Evolutionary conservation across 2,329 filamentous ascomycete genomes (phyloP).

Genomic region (Westerdykella ornata): DNA sequence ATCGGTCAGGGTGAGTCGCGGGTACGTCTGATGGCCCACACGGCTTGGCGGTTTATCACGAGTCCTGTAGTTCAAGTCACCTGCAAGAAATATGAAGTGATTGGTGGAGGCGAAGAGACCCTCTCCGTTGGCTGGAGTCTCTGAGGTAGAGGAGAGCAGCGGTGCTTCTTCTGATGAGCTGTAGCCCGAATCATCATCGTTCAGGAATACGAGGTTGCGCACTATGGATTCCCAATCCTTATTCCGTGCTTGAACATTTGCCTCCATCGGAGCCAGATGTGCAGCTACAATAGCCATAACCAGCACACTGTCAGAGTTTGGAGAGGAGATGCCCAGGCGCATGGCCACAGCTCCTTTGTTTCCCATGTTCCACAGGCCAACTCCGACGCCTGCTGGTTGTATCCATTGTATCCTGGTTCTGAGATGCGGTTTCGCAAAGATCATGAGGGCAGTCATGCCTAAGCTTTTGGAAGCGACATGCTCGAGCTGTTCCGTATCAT

Average conservation of each 20-base stretch:
- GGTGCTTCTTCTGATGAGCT: slow-evolving; percentile 29
- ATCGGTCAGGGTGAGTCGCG: slow-evolving; percentile 50
- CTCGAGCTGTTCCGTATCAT: slow-evolving; percentile 52
- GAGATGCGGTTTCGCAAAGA: slow-evolving; percentile 64
- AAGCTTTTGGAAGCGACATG: slow-evolving; percentile 66
- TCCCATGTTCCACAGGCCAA: slow-evolving; percentile 81
- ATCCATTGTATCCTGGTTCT: slow-evolving; percentile 55
- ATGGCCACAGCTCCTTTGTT: slow-evolving; percentile 91
- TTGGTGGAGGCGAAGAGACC: slow-evolving; percentile 68
- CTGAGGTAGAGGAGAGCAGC: slow-evolving; percentile 18
- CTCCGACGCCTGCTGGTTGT: slow-evolving; percentile 75
- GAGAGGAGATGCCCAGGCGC: slow-evolving; percentile 54
- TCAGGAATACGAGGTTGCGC: slow-evolving; percentile 66
- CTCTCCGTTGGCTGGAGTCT: slow-evolving; percentile 40
- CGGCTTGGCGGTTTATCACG: slow-evolving; percentile 57
- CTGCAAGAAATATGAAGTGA: slow-evolving; percentile 71
- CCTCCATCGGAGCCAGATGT: slow-evolving; percentile 84
- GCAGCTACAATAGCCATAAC: slow-evolving; percentile 80
- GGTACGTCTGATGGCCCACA: slow-evolving; percentile 53
- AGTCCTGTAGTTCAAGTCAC: slow-evolving; percentile 94
- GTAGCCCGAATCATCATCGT: slow-evolving; percentile 25
- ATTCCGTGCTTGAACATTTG: slow-evolving; percentile 67
- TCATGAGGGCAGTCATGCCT: slow-evolving; percentile 83
- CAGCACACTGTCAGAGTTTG: slow-evolving; percentile 41
- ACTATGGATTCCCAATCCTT: slow-evolving; percentile 84